Percentiles rank a stretch among this genome's conserved stretches.
These are phyloP conservation scores for Bisporella sp. DNA, from an alignment of 2,329 filamentous ascomycete genomes.

Conservation along the genomic window DNA sequence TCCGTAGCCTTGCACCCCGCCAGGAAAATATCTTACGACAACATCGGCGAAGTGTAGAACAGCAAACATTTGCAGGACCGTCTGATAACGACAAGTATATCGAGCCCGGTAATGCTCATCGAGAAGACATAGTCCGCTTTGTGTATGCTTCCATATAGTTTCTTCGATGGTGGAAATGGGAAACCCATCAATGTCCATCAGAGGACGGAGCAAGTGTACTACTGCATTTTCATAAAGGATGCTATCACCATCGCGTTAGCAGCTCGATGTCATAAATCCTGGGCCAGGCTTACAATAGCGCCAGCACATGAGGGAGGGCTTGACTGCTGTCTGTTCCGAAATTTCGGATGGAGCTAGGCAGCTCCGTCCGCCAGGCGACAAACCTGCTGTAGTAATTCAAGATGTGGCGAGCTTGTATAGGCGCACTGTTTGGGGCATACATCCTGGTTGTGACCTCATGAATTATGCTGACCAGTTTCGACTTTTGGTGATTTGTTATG, in stretches of 20 bases:
- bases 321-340: slow-evolving; percentile 14
- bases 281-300: slow-evolving; percentile 22
- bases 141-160: slow-evolving; percentile 24
- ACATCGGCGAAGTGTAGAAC: slow-evolving; percentile 26
- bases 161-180: slow-evolving; percentile 18
- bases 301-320: slow-evolving; percentile 26
- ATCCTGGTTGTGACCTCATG: slow-evolving; percentile 19
- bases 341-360: slow-evolving; percentile 19
- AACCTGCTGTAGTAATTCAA: slow-evolving; percentile 23
- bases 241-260: slow-evolving; percentile 15
- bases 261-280: not conserved
- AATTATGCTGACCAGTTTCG: slow-evolving; percentile 23
- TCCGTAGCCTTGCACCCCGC: slow-evolving; percentile 11
- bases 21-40: slow-evolving; percentile 23
- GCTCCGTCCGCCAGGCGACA: slow-evolving; percentile 19
- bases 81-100: slow-evolving; percentile 26
- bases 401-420: slow-evolving; percentile 16
- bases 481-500: slow-evolving; percentile 25
- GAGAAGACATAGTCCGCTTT: slow-evolving; percentile 25
- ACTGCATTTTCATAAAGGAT: slow-evolving; percentile 25
- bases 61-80: slow-evolving; percentile 27
- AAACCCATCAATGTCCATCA: slow-evolving; percentile 23
- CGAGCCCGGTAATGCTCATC: slow-evolving; percentile 21
- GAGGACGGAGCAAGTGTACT: slow-evolving; percentile 24
- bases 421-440: slow-evolving; percentile 13